These are phyloP conservation scores for Nakazawaea ernobii DNA, from an alignment of 805 yeast genomes.

Conservation along the genomic window DNA sequence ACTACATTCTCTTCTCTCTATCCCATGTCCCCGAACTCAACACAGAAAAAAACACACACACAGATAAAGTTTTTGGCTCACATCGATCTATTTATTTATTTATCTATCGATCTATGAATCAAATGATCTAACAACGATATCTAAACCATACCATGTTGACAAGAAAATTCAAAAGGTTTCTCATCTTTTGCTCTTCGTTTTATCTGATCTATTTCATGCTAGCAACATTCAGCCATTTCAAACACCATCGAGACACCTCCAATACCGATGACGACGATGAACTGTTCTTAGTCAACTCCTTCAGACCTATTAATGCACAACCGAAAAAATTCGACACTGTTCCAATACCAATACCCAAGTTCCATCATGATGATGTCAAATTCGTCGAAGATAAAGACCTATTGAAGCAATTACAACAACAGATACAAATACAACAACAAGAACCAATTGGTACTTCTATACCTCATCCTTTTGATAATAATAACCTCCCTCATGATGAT, in stretches of 20 bases:
- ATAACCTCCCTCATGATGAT: not conserved
- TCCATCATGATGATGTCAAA: not conserved
- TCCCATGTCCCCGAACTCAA: no score
- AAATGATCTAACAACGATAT: no score
- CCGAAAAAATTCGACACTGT: not conserved
- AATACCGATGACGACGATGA: not conserved
- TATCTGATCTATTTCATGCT: not conserved
- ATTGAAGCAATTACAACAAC: not conserved
- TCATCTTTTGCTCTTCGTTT: not conserved
- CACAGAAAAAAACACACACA: no score
- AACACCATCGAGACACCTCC: not conserved
- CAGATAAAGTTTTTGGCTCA: no score
- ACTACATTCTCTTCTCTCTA: no score
- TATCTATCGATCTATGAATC: no score
- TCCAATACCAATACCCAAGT: not conserved
- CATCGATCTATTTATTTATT: no score
- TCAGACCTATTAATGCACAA: not conserved
- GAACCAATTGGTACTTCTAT: not conserved
- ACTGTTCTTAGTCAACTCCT: not conserved
- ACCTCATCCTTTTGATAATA: no score
- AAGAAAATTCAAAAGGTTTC: constrained; percentile 2
- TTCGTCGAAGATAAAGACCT: not conserved
- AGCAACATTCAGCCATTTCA: not conserved
- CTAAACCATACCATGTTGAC: no score
- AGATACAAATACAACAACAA: not conserved